These are phyloP conservation scores for Cercospora sesami DNA, from an alignment of 2,329 filamentous ascomycete genomes.

Conservation along the genomic window DNA sequence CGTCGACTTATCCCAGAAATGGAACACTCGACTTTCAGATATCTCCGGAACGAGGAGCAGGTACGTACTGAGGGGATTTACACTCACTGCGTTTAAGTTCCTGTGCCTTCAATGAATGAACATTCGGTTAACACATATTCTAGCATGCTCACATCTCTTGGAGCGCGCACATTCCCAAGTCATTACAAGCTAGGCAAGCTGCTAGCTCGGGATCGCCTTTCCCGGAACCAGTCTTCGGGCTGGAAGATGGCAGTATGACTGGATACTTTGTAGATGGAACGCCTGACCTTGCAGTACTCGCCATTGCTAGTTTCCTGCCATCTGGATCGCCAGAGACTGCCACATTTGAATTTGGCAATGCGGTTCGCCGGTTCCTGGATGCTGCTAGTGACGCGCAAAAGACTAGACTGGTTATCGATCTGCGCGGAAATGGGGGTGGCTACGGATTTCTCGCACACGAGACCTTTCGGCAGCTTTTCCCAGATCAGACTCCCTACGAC, in stretches of 20 bases:
- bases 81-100: background rate
- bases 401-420: constrained; percentile 64
- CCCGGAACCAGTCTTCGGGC: background rate
- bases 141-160: background rate
- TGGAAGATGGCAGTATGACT: constrained; percentile 33
- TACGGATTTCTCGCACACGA: constrained; percentile 44
- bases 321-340: constrained; percentile 30
- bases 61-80: background rate
- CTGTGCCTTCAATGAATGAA: background rate
- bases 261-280: constrained; percentile 51
- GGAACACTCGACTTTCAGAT: background rate
- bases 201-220: background rate
- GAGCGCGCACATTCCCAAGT: constrained; percentile 1
- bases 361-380: constrained; percentile 49
- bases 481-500: constrained; percentile 49
- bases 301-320: constrained; percentile 44
- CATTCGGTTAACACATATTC: background rate
- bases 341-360: constrained; percentile 41
- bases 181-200: constrained; percentile 1
- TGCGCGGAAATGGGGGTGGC: constrained; percentile 63
- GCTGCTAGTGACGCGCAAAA: constrained; percentile 35
- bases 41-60: background rate
- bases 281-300: constrained; percentile 51
- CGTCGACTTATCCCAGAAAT: background rate
- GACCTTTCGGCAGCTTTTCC: constrained; percentile 57